Evolutionary conservation across 352 stramenopile species (phyloP), one percentile per base, ranked within the genome.

Genomic region (Globisporangium sylvaticum): DNA sequence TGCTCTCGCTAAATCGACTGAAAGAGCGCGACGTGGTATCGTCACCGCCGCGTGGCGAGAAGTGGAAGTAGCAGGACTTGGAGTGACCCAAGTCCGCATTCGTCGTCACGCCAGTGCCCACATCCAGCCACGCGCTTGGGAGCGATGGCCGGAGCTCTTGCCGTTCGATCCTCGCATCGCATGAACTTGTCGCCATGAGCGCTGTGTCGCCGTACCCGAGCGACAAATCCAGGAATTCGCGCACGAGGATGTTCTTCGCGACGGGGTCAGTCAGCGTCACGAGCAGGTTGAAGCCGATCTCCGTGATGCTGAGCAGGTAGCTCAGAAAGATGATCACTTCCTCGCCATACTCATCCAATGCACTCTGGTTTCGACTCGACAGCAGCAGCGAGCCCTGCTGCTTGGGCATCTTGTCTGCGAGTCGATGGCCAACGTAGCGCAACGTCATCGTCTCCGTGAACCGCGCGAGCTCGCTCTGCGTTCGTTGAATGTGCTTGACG

Each of bases 171-270:
- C 87, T 68, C 48, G 84, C 87, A 59, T 90, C 83, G 34, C 87
- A 94, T 1, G 84, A 92, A 37, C 77, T 92, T n/a, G 83, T 90
- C 4, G 83, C 72, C 1, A 88, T 68, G 34, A 90, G 75, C 0
- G 73, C 76, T 31, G 84, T 71, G 6, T 90, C 84, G 10, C 75
- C 75, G 58, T 79, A 79, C 2, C 74, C 72, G 22, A 89, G 59
- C 0, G 79, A 77, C 1, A 94, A 70, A 32, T 87, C 77, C 6
- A 94, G 61, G 58, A 94, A 94, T 22, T 92, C 79, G 0, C 87
- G 84, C 37, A 92, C 66, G 1, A 85, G 69, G 2, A 92, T 67
- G 52, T 94, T 87, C 58, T 78, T 87, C 8, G 67, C 72, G 24
- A 92, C 74, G 0, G 87, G 81, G 32, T 92, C 84, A 9, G 72